Percentiles rank a stretch among this genome's conserved stretches.
phyloP scores from a whole-genome alignment of 2,329 filamentous ascomycete species.

The Fusarium sp. region DNA sequence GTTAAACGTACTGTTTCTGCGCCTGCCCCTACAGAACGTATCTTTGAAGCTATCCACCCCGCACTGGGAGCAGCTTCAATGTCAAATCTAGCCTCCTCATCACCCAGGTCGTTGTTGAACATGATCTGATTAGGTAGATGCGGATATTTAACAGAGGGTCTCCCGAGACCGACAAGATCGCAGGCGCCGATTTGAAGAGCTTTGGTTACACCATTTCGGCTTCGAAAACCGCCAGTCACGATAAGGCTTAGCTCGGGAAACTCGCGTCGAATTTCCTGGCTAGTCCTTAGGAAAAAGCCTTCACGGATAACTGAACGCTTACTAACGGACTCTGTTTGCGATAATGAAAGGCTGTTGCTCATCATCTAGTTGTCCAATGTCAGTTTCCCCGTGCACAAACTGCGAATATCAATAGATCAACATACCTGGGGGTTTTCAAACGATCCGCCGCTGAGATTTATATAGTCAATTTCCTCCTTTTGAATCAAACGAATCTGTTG shows the following conservation, averaged over 20 bases:
- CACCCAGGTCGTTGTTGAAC: accelerated
- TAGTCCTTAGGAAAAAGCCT: not conserved
- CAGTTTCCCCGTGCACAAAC: no score
- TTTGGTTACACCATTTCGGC: not conserved
- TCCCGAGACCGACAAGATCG: not conserved
- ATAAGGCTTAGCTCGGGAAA: not conserved
- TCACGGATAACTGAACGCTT: accelerated
- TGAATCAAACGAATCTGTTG: not conserved
- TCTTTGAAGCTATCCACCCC: not conserved
- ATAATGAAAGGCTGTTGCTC: not conserved
- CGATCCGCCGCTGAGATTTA: not conserved
- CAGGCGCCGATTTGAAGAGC: not conserved
- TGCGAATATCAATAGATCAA: no score
- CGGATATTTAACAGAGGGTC: not conserved
- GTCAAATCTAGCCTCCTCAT: accelerated
- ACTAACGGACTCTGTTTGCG: accelerated
- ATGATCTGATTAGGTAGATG: not conserved
- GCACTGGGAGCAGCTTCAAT: not conserved
- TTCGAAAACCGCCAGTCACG: not conserved
- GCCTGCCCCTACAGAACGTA: not conserved
- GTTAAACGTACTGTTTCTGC: not conserved
- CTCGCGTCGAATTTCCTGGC: not conserved
- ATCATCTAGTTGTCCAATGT: not conserved
- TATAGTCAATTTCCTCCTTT: not conserved
- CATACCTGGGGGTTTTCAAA: not conserved